Evolutionary conservation across 2,329 filamentous ascomycete genomes (phyloP).

Genomic region (Pyricularia grisea): DNA sequence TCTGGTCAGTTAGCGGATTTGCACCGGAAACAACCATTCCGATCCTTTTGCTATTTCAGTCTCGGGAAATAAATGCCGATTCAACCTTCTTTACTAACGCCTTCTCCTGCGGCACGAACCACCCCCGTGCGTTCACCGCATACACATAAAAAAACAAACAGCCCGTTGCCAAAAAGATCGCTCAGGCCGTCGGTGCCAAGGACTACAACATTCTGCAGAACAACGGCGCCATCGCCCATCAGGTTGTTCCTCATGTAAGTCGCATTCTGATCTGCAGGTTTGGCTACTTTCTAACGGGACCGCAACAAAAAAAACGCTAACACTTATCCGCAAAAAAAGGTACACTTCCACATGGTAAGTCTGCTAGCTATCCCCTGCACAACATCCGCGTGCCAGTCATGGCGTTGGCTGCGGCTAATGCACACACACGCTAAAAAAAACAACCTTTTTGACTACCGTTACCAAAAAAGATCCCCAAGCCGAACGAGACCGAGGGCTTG

Average conservation of each 20-base stretch:
- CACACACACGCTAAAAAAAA: background rate
- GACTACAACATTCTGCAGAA: conserved; percentile 97
- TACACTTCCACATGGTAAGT: conserved; percentile 86
- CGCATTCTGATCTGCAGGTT: background rate
- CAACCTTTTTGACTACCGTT: too few relatives aligned
- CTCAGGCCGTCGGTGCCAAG: conserved; percentile 60
- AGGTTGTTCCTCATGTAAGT: conserved; percentile 82
- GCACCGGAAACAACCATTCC: background rate
- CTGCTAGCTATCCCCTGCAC: too few relatives aligned
- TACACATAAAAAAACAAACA: conserved; percentile 24
- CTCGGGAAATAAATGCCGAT: background rate
- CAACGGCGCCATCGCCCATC: conserved; percentile 85
- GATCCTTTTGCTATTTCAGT: background rate
- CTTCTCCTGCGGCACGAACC: background rate
- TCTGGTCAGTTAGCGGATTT: conserved; percentile 42
- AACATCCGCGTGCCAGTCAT: background rate
- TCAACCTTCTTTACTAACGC: background rate
- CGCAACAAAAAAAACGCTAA: background rate
- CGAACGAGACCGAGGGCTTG: conserved; percentile 72
- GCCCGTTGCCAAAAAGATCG: conserved; percentile 82
- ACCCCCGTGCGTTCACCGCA: background rate
- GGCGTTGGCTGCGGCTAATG: background rate
- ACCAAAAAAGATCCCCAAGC: conserved; percentile 77
- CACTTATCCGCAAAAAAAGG: conserved; percentile 31
- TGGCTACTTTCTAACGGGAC: background rate